These are phyloP conservation scores for Pholiota molesta DNA, from an alignment of 768 basidiomycete genomes.

Conservation along the genomic window DNA sequence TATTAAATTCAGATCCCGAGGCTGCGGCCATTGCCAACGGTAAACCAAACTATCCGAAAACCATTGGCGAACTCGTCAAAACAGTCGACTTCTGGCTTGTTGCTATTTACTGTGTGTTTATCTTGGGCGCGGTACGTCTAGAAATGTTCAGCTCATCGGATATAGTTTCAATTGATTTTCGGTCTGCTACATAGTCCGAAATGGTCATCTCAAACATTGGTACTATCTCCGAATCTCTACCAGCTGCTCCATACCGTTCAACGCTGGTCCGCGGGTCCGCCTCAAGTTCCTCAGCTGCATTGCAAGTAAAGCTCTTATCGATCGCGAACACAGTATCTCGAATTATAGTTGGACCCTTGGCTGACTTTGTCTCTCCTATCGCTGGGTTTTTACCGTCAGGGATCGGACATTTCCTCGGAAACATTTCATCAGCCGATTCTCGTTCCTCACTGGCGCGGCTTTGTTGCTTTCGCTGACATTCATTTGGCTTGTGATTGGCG, in stretches of 20 bases:
- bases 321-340: conserved; percentile 74
- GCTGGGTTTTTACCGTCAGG: conserved; percentile 45
- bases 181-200: conserved; percentile 51
- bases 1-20: conserved; percentile 21
- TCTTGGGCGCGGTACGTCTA: conserved; percentile 69
- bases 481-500: conserved; percentile 53
- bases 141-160: background rate
- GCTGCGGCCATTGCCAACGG: background rate
- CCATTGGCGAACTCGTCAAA: conserved; percentile 45
- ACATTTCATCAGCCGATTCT: conserved; percentile 61
- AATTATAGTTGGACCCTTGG: conserved; percentile 66
- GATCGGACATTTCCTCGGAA: conserved; percentile 42
- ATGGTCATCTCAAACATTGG: conserved; percentile 88
- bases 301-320: conserved; percentile 73
- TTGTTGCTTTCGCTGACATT: conserved; percentile 53
- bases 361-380: conserved; percentile 72
- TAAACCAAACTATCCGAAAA: conserved; percentile 19
- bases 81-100: conserved; percentile 71
- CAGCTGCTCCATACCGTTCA: conserved; percentile 29
- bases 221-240: conserved; percentile 70
- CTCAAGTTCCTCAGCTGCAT: conserved; percentile 45
- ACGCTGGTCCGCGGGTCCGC: conserved; percentile 18
- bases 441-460: conserved; percentile 57
- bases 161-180: background rate
- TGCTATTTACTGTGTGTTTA: conserved; percentile 47